Base-by-base conservation (phyloP, 2,329 filamentous ascomycete genomes). In the Hymenoscyphus occultus region DNA sequence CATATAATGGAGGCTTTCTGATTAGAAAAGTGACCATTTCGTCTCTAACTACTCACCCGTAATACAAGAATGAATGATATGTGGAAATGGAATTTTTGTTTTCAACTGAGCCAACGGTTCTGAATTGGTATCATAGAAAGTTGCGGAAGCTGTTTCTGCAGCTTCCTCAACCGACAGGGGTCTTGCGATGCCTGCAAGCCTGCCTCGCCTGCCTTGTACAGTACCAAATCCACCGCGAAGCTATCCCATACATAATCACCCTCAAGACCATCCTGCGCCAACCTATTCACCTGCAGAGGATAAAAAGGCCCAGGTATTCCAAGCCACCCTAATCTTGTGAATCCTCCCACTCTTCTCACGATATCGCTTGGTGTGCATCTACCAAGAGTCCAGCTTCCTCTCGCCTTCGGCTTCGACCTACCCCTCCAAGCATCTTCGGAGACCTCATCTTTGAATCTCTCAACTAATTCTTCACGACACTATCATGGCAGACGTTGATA, bases 401-500 rank as follows among this genome's bases (percentile, higher is more conserved):
- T 19, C 9, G 19, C 48, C n/a, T 28, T 28, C 28, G 28, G 28
- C 28, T 28, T 12, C 19, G 9, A 54, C 22, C 19, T 54, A 54
- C 48, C 48, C 48, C 48, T 13, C 48, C 19, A 54, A 10, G 4
- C 22, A n/a, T 28, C 48, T 2, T 13, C 3, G 28, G 28, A 28
- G 28, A 19, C 48, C 12, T 22, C 45, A 19, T 54, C 10, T 28
- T 54, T 13, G 4, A 54, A 54, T 28, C 12, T 54, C 19, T 22
- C n/a, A 54, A 5, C 22, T 19, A 5, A 54, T 28, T 16, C 14
- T 22, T 13, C 51, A 62, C 51, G 14, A 64, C 40, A 51, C 59
- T 70, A 77, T 67, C 69, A 98, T 98, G 95, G 91, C 93, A 65
- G 95, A 99, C 80, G 89, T 98, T 60, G 93, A 97, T 75, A 98